Evolutionary conservation across 306 rosid genomes (phyloP).

Genomic region (Nissolia schottii): DNA sequence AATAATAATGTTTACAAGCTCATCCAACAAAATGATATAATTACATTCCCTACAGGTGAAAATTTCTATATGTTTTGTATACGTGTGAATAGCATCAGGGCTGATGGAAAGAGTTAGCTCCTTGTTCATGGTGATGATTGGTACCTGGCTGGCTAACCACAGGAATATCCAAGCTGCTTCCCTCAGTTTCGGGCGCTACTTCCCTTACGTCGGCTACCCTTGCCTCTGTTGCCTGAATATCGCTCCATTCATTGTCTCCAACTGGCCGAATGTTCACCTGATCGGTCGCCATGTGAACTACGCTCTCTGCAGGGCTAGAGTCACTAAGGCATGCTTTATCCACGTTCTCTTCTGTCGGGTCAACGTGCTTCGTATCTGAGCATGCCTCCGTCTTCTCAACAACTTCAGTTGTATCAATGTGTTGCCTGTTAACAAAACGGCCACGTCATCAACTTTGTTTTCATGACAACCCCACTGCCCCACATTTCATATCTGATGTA

Average conservation of each 20-base stretch:
- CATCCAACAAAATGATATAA: constrained; percentile 40
- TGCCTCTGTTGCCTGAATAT: constrained; percentile 89
- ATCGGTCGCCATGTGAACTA: constrained; percentile 68
- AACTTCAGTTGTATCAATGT: constrained; percentile 69
- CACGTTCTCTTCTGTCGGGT: constrained; percentile 76
- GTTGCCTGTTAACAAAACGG: constrained; percentile 59
- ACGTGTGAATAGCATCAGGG: constrained; percentile 40
- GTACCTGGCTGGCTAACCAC: constrained; percentile 71
- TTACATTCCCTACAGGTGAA: constrained; percentile 30
- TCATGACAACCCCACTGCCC: not conserved
- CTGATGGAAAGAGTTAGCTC: constrained; percentile 53
- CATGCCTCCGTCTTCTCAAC: constrained; percentile 82
- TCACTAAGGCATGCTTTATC: constrained; percentile 95
- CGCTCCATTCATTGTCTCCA: constrained; percentile 84
- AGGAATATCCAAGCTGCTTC: constrained; percentile 88
- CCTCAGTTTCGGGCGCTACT: constrained; percentile 63
- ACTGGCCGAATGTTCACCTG: constrained; percentile 57
- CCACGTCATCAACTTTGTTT: constrained; percentile 16
- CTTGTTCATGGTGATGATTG: constrained; percentile 72
- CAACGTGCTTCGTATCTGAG: constrained; percentile 89
- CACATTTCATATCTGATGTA: constrained; percentile 17
- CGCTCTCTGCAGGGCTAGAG: constrained; percentile 76
- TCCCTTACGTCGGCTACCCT: constrained; percentile 94
- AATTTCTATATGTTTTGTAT: constrained; percentile 21
- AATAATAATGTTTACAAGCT: constrained; percentile 36